Percentiles rank a stretch among this genome's conserved stretches.
Evolutionary conservation across 1,284 basidiomycete genomes (phyloP).

Genomic region (Takashimella koratensis): DNA sequence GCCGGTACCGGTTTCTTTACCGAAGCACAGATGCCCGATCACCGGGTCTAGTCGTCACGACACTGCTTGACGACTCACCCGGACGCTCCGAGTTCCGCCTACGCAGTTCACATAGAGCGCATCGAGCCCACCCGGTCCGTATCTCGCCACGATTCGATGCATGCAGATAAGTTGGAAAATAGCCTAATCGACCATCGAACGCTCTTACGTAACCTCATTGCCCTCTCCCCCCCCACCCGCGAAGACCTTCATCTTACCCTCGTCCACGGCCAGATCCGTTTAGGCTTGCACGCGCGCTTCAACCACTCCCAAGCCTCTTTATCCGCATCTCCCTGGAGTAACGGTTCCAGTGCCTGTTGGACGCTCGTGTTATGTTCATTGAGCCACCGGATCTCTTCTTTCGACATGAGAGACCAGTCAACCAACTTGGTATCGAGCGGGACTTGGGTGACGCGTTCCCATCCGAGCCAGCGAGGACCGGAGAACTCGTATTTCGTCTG

Average conservation of each 20-base stretch:
- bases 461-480: slow-evolving; percentile 72
- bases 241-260: slow-evolving; percentile 1
- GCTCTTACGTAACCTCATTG: too few species aligned
- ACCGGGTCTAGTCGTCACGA: too few species aligned
- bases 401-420: slow-evolving; percentile 74
- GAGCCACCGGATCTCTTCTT: slow-evolving; percentile 83
- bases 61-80: too few species aligned
- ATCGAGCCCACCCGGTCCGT: too few species aligned
- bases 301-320: slow-evolving; percentile 43
- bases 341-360: slow-evolving; percentile 64
- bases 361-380: slow-evolving; percentile 86
- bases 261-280: slow-evolving; percentile 44
- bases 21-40: too few species aligned
- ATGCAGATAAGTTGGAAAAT: too few species aligned
- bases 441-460: slow-evolving; percentile 83
- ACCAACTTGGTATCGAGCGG: slow-evolving; percentile 92
- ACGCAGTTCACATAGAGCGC: too few species aligned
- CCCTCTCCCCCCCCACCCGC: neutral
- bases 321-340: slow-evolving; percentile 52
- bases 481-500: slow-evolving; percentile 56
- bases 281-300: slow-evolving; percentile 40
- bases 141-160: too few species aligned
- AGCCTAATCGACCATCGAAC: too few species aligned
- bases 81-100: too few species aligned
- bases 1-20: too few species aligned